These are phyloP conservation scores for Patellifolia procumbens DNA, from an alignment of 179 eudicot genomes.

Conservation along the genomic window DNA sequence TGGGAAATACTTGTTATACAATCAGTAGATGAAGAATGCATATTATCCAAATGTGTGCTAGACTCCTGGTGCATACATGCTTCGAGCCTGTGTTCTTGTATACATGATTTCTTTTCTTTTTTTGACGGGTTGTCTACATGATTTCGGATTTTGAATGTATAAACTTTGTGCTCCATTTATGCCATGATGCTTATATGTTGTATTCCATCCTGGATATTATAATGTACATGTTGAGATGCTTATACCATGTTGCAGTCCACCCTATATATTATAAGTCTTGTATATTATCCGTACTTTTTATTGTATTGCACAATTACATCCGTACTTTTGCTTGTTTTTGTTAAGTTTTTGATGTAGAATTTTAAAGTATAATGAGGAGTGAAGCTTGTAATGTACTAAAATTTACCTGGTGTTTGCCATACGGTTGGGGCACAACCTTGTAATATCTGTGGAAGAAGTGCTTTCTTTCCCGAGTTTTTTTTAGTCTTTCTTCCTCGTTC, in stretches of 20 bases:
- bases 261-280: not conserved
- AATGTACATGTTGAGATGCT: not conserved
- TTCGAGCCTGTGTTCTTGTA: not conserved
- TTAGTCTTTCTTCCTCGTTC: slow-evolving; percentile 13
- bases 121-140: no score
- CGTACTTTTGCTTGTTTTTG: not conserved
- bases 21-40: not conserved
- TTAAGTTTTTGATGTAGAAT: not conserved
- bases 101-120: no score
- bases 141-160: not conserved
- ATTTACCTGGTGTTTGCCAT: not conserved
- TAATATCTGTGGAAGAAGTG: not conserved
- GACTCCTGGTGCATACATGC: no score
- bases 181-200: not conserved
- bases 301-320: not conserved
- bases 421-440: not conserved
- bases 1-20: not conserved
- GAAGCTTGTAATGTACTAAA: not conserved
- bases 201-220: not conserved
- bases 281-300: not conserved
- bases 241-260: not conserved
- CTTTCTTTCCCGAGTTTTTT: not conserved
- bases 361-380: no score
- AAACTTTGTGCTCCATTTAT: slow-evolving; percentile 2
- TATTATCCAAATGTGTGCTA: not conserved